Percentiles rank a stretch among this genome's conserved stretches.
These are phyloP conservation scores for Acer saccharum DNA, from an alignment of 345 rosid species.

Conservation along the genomic window DNA sequence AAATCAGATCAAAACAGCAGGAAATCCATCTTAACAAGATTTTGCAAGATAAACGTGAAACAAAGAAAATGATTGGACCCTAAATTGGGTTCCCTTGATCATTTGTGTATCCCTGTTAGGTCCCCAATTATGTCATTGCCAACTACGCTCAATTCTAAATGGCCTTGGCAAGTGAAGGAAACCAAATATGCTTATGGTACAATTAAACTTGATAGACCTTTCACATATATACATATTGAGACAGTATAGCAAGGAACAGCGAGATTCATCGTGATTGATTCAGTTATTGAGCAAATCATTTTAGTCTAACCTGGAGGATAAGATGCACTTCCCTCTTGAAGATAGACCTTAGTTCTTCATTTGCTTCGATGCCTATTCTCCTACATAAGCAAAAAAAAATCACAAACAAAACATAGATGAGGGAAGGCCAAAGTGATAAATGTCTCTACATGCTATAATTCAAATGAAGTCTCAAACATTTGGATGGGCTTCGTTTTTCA, in stretches of 20 bases:
- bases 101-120: neutral
- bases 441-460: neutral
- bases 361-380: conserved; percentile 94
- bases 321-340: conserved; percentile 85
- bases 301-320: conserved; percentile 75
- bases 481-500: neutral
- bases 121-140: neutral
- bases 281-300: conserved; percentile 35
- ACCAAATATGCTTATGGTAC: neutral
- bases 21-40: neutral
- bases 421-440: neutral
- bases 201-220: neutral
- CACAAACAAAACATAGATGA: neutral
- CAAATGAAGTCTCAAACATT: neutral
- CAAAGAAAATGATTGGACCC: neutral
- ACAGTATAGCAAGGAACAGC: neutral
- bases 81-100: neutral
- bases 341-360: conserved; percentile 83
- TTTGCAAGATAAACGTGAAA: neutral
- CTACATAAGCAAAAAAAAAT: conserved; percentile 33
- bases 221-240: conserved; percentile 13
- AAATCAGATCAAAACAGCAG: neutral
- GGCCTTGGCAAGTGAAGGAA: neutral
- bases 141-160: too few relatives aligned
- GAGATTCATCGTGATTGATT: conserved; percentile 6